Base-by-base conservation (phyloP, 78 protist genomes). In the Parvularia atlantis region DNA sequence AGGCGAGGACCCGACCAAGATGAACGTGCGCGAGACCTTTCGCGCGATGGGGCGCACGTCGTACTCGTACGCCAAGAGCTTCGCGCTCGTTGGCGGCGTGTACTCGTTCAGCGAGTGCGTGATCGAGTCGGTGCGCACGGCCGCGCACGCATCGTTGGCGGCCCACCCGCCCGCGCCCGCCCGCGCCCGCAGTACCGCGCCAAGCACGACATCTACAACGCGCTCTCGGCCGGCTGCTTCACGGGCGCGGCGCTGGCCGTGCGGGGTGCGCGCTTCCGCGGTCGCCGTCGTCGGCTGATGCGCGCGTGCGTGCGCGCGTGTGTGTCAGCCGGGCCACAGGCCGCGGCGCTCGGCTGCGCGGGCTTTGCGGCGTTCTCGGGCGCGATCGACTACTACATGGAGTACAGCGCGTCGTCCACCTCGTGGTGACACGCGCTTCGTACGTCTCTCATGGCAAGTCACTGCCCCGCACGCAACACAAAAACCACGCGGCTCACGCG, bases 321-420 rank as follows among this genome's bases (percentile, higher is more conserved):
- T 10, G 10, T 43, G 22, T 11, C 48, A 43, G 48, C 48, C 19
- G 59, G 59, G n/a, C 59, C 59, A 6, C 13, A 4, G 4, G 59
- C 59, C 13, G 59, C 31, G 19, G 59, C 36, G 59, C 19, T 53
- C 19, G 59, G 59, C 10, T 53, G 59, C 59, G 19, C 10, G 36
- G 28, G 36, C 36, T 53, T 53, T 26, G 59, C 59, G 31, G 59
- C 59, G 31, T 53, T 53, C 59, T 53, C 59, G n/a, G 59, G n/a
- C 10, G 59, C 59, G n/a, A 53, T 53, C 28, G 59, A 53, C 28
- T 11, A 20, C 31, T 53, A 43, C 48, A 43, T 43, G 48, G 48
- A 10, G 48, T 10, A 43, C 48, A 11, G 48, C 5, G 48, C 48
- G 48, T 10, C 48, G 10, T 43, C 22, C 48, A 43, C 5, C 48